These are phyloP conservation scores for Suillus paluster DNA, from an alignment of 768 basidiomycete genomes.

Conservation along the genomic window DNA sequence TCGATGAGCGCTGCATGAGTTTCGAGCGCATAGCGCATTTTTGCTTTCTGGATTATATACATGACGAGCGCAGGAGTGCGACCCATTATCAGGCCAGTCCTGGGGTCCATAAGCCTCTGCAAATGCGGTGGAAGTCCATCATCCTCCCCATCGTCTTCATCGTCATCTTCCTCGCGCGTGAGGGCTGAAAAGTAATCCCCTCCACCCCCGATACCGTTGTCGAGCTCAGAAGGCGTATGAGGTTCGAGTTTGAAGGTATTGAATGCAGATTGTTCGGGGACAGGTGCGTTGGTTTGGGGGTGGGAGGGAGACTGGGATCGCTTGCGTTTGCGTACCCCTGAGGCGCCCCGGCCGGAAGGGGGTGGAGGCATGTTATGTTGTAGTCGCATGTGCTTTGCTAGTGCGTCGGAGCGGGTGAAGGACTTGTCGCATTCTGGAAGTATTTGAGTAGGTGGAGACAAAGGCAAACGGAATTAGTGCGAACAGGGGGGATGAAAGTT, in stretches of 20 bases:
- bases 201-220: constrained; percentile 29
- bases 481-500: background rate
- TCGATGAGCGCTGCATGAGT: constrained; percentile 69
- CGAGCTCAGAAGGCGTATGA: constrained; percentile 42
- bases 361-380: constrained; percentile 83
- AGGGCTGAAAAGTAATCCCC: constrained; percentile 38
- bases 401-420: constrained; percentile 93
- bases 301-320: constrained; percentile 36
- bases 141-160: constrained; percentile 36
- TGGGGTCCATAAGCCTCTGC: constrained; percentile 51
- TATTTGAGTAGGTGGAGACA: background rate
- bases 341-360: constrained; percentile 71
- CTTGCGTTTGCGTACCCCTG: constrained; percentile 68
- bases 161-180: constrained; percentile 18
- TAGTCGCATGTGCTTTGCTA: constrained; percentile 90
- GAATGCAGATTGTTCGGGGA: constrained; percentile 39
- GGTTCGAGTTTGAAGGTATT: constrained; percentile 70
- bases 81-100: constrained; percentile 67
- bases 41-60: constrained; percentile 75
- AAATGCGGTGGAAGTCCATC: constrained; percentile 63
- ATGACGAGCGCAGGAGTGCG: constrained; percentile 71
- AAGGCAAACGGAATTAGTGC: background rate
- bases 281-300: constrained; percentile 23
- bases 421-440: constrained; percentile 87
- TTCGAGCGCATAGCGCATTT: constrained; percentile 67